phyloP scores from a whole-genome alignment of 2,329 filamentous ascomycete species.

The Phoma sp. region DNA sequence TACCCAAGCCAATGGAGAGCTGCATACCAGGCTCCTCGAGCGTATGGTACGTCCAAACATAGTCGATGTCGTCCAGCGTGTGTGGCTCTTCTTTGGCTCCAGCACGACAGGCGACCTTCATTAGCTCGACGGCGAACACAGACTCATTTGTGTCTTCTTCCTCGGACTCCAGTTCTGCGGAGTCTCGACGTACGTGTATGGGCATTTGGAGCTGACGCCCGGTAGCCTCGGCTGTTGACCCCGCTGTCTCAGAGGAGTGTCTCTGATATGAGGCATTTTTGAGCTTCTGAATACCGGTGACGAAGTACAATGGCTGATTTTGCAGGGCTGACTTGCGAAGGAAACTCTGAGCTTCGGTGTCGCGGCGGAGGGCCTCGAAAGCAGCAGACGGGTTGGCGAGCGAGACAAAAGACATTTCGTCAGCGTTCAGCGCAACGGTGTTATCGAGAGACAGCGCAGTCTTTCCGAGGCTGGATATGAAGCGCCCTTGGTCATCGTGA shows the following conservation, averaged over 20 bases:
- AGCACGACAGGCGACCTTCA: slow-evolving; percentile 35
- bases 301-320: slow-evolving; percentile 53
- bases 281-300: slow-evolving; percentile 57
- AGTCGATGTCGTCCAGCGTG: slow-evolving; percentile 35
- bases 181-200: slow-evolving; percentile 33
- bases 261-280: slow-evolving; percentile 29
- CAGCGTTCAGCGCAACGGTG: slow-evolving; percentile 26
- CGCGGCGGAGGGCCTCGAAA: slow-evolving; percentile 33
- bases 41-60: slow-evolving; percentile 35
- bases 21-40: slow-evolving; percentile 30
- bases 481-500: slow-evolving; percentile 31
- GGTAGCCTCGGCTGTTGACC: slow-evolving; percentile 18
- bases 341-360: slow-evolving; percentile 26
- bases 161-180: slow-evolving; percentile 19
- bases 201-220: slow-evolving; percentile 21
- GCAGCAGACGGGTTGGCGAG: slow-evolving; percentile 24
- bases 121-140: slow-evolving; percentile 32
- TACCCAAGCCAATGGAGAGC: slow-evolving; percentile 39
- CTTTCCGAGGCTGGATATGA: slow-evolving; percentile 18
- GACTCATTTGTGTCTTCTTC: slow-evolving; percentile 13
- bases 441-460: slow-evolving; percentile 7
- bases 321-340: slow-evolving; percentile 46
- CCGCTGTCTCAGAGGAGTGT: slow-evolving; percentile 14
- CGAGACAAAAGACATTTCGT: slow-evolving; percentile 22
- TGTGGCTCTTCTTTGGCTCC: slow-evolving; percentile 35